Base-by-base conservation (phyloP, 768 basidiomycete genomes). In the Naganishia kalamii region DNA sequence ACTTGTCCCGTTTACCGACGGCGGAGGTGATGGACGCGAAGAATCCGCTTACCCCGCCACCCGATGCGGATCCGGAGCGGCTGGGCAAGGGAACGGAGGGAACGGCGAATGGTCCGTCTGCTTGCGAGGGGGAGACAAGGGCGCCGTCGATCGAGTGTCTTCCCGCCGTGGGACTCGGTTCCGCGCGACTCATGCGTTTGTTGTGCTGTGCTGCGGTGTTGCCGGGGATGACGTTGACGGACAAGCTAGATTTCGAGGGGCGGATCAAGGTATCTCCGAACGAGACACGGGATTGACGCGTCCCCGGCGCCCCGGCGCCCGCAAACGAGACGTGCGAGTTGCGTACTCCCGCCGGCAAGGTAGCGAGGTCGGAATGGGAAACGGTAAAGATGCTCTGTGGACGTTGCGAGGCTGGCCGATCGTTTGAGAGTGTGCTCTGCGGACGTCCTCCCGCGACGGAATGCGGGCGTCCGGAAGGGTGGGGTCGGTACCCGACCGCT, bases 271-370 rank as follows among this genome's bases (percentile, higher is more conserved):
- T 69, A 35, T 74, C 77, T 44, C 72, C 75, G 46, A 79, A 71
- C 17, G 78, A 79, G 32, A 77, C 68, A 10, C 78, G 66, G 0
- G 76, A 77, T 67, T 70, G 62, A 40, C 77, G 70, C 23, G 54
- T 15, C 10, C 44, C 23, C 4, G 41, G 52, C 19, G 41, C 4
- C 35, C 70, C 68, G 50, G 69, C 65, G 25, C 72, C 76, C 8
- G 78, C 78, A 52, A 79, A 79, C 0, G 74, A 76, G 70, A 79
- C 75, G 46, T 75, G 71, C 8, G 74, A 75, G 57, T 71, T 70
- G 33, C 76, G 68, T 13, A 69, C 70, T 3, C 68, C 57, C 12
- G 70, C 72, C 35, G 70, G 69, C 54, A 57, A 40, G 21, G 54
- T 57, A 0, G 54, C 54, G 51, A 71, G 47, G 51, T 70, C 70